Percentiles rank a stretch among this genome's conserved stretches.
Conservation (phyloP, 495 filamentous ascomycete genomes). For the Bryoglossum gracile region DNA sequence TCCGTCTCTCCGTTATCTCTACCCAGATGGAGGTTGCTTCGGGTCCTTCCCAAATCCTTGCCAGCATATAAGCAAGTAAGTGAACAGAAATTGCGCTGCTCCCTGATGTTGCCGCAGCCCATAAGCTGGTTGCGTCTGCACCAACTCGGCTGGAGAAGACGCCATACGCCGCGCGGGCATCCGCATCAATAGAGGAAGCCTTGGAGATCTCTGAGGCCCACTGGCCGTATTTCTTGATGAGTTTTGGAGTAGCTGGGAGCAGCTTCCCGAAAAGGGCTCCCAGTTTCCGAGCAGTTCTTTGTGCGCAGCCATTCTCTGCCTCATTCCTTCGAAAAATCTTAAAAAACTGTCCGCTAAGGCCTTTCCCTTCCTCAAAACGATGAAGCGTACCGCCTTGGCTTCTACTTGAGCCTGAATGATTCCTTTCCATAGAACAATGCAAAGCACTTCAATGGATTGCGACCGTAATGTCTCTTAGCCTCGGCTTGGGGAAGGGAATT, state of each 20-base stretch:
- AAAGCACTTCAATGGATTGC: too few species aligned
- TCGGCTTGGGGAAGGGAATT: too few species aligned
- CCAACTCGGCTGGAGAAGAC: constrained; percentile 26
- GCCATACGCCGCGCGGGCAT: constrained; percentile 5
- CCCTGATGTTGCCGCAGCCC: constrained; percentile 33
- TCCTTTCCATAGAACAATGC: too few species aligned
- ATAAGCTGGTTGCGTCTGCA: constrained; percentile 26
- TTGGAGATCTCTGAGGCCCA: constrained; percentile 24
- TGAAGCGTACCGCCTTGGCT: too few species aligned
- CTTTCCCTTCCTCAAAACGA: too few species aligned
- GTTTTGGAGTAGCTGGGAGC: constrained; percentile 17
- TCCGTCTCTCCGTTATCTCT: constrained; percentile 25
- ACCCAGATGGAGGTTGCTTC: constrained; percentile 32
- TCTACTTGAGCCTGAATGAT: too few species aligned
- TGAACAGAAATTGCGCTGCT: constrained; percentile 23
- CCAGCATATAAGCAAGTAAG: constrained; percentile 32
- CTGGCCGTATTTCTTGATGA: constrained; percentile 23
- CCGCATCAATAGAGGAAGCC: constrained; percentile 10
- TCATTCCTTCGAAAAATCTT: too few species aligned
- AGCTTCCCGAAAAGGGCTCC: constrained; percentile 22
- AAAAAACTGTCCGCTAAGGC: too few species aligned
- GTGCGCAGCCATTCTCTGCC: constrained; percentile 27
- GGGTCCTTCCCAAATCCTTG: background rate
- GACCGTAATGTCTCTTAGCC: too few species aligned
- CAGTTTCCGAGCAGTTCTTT: constrained; percentile 25